Evolutionary conservation across 257 asterid genomes (phyloP), one percentile per base, ranked within the genome.

Genomic region (Rhazya stricta): DNA sequence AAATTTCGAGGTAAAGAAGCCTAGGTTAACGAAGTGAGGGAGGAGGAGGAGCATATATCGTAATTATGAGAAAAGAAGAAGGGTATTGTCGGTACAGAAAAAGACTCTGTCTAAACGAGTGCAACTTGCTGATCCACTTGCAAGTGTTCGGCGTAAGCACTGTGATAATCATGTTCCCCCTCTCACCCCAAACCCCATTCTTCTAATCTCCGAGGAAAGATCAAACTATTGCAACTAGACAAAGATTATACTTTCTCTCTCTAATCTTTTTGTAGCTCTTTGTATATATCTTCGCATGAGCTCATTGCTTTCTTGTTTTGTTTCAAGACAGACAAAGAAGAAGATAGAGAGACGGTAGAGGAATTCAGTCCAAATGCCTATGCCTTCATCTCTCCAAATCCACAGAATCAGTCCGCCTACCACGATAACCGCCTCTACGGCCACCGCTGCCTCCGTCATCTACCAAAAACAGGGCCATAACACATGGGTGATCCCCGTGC

Each of bases 111-210:
- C 89, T 83, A 78, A 75, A 82, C 21, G 48, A 67, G 41, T 61
- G 85, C 97, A 88, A 91, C 79, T 91, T 87, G 96, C 79, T 5
- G 68, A 43, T 71, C 96, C 86, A 91, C 94, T 91, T 91, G 96
- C 94, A 65, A 15, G 34, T 67, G 80, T 72, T 78, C 78, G 72
- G 75, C 81, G 79, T 78, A 74, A 84, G 83, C 82, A 16, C 29
- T 73, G 62, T 70, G 72, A 69, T 76, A 72, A 67, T 58, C 53
- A 48, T 30, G 30, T 51, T 12, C 39, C 56, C 71, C 45, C 61
- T 83, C 6, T 1, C 36, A 41, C 41, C 58, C 29, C 2, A 6
- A 53, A 9, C 23, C 6, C 32, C n/a, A 21, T 2, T 1, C 46
- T 23, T 10, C n/a, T 23, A 15, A 42, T 48, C 74, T 81, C 79